phyloP scores from a whole-genome alignment of 345 rosid species.

The Nephelium lappaceum region DNA sequence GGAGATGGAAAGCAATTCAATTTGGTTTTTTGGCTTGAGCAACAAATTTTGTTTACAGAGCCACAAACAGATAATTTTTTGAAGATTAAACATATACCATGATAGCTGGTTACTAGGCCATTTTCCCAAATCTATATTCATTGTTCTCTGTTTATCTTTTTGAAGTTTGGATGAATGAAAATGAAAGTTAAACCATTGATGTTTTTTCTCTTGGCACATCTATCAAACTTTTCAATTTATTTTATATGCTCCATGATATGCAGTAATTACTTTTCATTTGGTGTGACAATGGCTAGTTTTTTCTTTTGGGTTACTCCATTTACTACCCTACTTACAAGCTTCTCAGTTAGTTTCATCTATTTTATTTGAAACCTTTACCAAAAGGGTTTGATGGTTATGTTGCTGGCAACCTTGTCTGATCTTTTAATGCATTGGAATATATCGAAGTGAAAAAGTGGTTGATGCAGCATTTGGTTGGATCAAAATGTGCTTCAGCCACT shows the following conservation, averaged over 20 bases:
- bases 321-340: neutral
- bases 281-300: neutral
- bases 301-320: neutral
- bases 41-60: neutral
- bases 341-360: neutral
- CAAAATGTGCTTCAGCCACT: neutral
- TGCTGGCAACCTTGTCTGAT: neutral
- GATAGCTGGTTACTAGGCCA: neutral
- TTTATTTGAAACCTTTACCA: neutral
- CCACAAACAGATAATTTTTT: neutral
- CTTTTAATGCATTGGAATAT: neutral
- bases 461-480: neutral
- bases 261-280: neutral
- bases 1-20: neutral
- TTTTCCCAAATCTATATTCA: neutral
- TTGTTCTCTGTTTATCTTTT: neutral
- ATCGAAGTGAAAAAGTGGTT: neutral
- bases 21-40: neutral
- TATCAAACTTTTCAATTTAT: neutral
- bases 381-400: neutral
- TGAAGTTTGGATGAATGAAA: neutral
- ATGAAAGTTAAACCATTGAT: neutral
- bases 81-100: neutral
- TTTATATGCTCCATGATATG: conserved; percentile 1
- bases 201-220: neutral